These are phyloP conservation scores for Trichoderma semiorbis DNA, from an alignment of 2,329 filamentous ascomycete species.

Conservation along the genomic window DNA sequence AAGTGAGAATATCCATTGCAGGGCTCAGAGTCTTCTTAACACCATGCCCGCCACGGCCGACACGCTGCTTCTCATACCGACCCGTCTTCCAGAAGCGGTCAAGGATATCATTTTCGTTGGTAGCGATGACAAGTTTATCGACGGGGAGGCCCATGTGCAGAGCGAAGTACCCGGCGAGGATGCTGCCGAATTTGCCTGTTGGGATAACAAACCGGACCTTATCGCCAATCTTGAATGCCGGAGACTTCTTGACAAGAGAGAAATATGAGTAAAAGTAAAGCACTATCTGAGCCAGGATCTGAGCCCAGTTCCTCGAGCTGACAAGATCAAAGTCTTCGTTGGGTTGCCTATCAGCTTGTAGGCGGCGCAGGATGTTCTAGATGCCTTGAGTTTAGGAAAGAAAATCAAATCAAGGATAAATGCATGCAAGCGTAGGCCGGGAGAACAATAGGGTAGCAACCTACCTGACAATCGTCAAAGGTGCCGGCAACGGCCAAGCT, in stretches of 20 bases:
- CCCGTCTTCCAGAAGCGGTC: slow-evolving; percentile 92
- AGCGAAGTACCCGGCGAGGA: slow-evolving; percentile 90
- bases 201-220: slow-evolving; percentile 84
- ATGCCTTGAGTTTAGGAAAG: slow-evolving; percentile 81
- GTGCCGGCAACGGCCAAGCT: slow-evolving; percentile 86
- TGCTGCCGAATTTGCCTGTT: slow-evolving; percentile 95
- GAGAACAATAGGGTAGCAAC: background rate
- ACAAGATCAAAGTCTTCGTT: slow-evolving; percentile 83
- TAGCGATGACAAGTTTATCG: slow-evolving; percentile 86
- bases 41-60: slow-evolving; percentile 42
- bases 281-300: slow-evolving; percentile 92
- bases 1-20: slow-evolving; percentile 97
- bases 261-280: slow-evolving; percentile 98
- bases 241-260: slow-evolving; percentile 60
- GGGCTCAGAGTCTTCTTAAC: slow-evolving; percentile 91
- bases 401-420: slow-evolving; percentile 50
- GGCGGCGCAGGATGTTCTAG: slow-evolving; percentile 85
- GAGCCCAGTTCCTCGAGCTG: slow-evolving; percentile 94
- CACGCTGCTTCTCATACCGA: slow-evolving; percentile 79
- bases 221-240: slow-evolving; percentile 60
- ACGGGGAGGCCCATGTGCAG: slow-evolving; percentile 83
- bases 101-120: slow-evolving; percentile 96
- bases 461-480: slow-evolving; percentile 90
- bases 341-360: slow-evolving; percentile 82
- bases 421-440: background rate